These are phyloP conservation scores for Ustilaginoidea virens DNA, from an alignment of 2,329 filamentous ascomycete genomes.

Conservation along the genomic window DNA sequence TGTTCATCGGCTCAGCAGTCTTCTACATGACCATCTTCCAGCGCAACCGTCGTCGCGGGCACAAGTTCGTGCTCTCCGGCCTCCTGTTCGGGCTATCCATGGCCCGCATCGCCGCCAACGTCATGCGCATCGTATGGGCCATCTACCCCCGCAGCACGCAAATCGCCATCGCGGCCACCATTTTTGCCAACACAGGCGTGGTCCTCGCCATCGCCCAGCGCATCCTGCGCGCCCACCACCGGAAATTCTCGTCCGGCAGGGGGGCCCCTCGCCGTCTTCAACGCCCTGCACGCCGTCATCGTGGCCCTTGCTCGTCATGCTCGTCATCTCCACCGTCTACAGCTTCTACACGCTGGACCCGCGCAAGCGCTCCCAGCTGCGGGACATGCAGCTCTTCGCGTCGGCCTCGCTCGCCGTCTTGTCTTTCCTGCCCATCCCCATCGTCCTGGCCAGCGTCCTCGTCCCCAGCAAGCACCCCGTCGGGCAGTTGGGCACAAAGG, in stretches of 20 bases:
- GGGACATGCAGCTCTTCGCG: conserved; percentile 49
- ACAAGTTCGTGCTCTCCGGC: conserved; percentile 45
- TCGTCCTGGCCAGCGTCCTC: conserved; percentile 35
- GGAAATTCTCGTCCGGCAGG: conserved; percentile 54
- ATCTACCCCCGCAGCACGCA: conserved; percentile 20
- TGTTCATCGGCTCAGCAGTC: conserved; percentile 38
- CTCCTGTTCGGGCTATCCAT: conserved; percentile 44
- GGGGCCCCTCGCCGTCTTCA: conserved; percentile 34
- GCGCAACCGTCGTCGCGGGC: conserved; percentile 29
- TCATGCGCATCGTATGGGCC: conserved; percentile 38
- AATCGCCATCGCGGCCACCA: conserved; percentile 42
- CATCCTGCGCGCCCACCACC: conserved; percentile 58
- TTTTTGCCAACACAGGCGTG: conserved; percentile 61
- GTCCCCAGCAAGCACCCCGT: conserved; percentile 28
- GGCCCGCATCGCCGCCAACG: conserved; percentile 34
- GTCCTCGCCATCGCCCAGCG: conserved; percentile 63
- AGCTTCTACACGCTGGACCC: conserved; percentile 49
- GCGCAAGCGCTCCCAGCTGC: conserved; percentile 33
- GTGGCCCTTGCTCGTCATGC: conserved; percentile 44
- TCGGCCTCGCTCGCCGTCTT: conserved; percentile 43
- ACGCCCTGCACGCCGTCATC: conserved; percentile 41
- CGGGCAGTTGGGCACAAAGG: conserved; percentile 39
- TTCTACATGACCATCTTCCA: conserved; percentile 44
- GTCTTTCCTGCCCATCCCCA: conserved; percentile 46
- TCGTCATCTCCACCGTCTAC: conserved; percentile 50